Conservation (phyloP, 441 rosid genomes). For the Breynia disticha region DNA sequence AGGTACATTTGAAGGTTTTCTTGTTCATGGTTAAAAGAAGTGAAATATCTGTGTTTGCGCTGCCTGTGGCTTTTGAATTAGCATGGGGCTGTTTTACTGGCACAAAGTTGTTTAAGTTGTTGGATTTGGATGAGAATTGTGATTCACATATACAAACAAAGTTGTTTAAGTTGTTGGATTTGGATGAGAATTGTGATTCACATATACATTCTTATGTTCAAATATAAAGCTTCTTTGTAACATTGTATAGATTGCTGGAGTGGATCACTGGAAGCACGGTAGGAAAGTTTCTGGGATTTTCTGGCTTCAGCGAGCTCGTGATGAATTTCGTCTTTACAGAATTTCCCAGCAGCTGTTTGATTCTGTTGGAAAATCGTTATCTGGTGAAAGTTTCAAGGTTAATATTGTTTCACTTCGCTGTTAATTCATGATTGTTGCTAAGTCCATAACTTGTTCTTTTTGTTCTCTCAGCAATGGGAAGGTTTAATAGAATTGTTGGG, state of each 20-base stretch:
- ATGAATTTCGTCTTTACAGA: constrained; percentile 59
- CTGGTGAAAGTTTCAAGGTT: constrained; percentile 91
- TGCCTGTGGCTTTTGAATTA: background rate
- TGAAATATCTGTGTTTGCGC: no score
- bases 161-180: background rate
- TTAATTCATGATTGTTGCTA: background rate
- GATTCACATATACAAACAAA: no score
- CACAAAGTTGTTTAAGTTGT: background rate
- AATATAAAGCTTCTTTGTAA: constrained; percentile 7
- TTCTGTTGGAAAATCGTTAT: constrained; percentile 83
- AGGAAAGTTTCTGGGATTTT: constrained; percentile 74
- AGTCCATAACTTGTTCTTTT: constrained; percentile 7
- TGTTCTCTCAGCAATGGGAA: constrained; percentile 81
- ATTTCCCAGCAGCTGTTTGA: constrained; percentile 85
- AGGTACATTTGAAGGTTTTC: constrained; percentile 32
- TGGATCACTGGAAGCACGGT: constrained; percentile 95
- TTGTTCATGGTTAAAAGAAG: no score
- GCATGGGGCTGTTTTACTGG: background rate
- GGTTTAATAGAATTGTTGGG: constrained; percentile 78
- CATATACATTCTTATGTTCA: no score
- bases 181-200: background rate
- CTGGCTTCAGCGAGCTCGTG: constrained; percentile 91
- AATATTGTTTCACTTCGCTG: constrained; percentile 4
- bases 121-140: background rate
- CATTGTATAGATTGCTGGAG: constrained; percentile 65